Evolutionary conservation across 1,139 yeast genomes (phyloP), one percentile per base, ranked within the genome.

Genomic region (Hanseniaspora sp.): DNA sequence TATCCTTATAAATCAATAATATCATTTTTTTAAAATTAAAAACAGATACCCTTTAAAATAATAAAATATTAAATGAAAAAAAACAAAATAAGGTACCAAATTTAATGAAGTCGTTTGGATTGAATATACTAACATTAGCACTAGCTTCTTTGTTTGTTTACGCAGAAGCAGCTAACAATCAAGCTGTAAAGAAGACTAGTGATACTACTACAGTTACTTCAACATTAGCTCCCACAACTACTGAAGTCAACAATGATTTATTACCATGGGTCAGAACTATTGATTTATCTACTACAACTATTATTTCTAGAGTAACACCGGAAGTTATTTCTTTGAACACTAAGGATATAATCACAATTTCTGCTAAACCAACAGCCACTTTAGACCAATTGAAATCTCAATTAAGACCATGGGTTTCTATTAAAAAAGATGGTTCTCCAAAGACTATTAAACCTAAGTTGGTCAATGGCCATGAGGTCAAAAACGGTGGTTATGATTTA

Each of bases 261-360:
- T 71, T 72, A 54, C 82, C 88, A 5, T 87, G 96, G 96, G 57
- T 77, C 12, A 76, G 95, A 63, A 86, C 95, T 0, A 76, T 83
- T 44, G 79, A 80, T 56, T 73, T 74, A 1, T 68, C 76, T 0
- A 64, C 74, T 8, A 39, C 53, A 6, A 53, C 56, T 5, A 33
- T 53, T 39, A 71, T 65, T 12, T 94, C 84, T 64, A 73, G 84
- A 34, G 92, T 87, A 39, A 78, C 82, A 0, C 96, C 96, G 13
- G 81, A 90, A 0, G 86, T 86, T 40, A 77, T 86, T 62, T 86
- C 78, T 34, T 29, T 51, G 11, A 51, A 51, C 39, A 23, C 33
- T n/a, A 45, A 44, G 12, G 54, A 51, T 28, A 92, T 92, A 28
- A 86, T 87, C 53, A 85, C 95, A 0, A 82, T 87, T 64, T 77